Evolutionary conservation across 169 alveolate genomes (phyloP).

Genomic region (Babesia ovis): DNA sequence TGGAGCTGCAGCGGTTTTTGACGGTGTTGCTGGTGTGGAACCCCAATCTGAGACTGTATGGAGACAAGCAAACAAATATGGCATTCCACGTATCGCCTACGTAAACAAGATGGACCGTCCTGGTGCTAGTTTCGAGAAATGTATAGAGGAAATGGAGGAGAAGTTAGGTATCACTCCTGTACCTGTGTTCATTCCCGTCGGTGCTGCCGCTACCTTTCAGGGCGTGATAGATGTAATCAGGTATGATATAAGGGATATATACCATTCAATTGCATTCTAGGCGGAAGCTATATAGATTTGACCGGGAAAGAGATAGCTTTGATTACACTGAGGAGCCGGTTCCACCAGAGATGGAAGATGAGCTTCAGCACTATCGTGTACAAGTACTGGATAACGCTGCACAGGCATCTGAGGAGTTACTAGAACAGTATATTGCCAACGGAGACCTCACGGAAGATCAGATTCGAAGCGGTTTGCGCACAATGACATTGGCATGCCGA

Average conservation of each 20-base stretch:
- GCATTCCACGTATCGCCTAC: slow-evolving; percentile 89
- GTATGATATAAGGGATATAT: slow-evolving; percentile 54
- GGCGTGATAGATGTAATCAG: slow-evolving; percentile 87
- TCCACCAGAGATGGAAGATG: slow-evolving; percentile 58
- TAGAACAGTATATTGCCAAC: slow-evolving; percentile 82
- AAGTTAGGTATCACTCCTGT: slow-evolving; percentile 86
- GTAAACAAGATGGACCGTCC: slow-evolving; percentile 93
- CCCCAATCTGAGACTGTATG: slow-evolving; percentile 94
- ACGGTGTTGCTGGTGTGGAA: slow-evolving; percentile 95
- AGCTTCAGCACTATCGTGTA: slow-evolving; percentile 62
- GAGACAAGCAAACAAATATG: slow-evolving; percentile 81
- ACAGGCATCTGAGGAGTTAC: slow-evolving; percentile 84
- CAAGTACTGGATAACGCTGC: slow-evolving; percentile 80
- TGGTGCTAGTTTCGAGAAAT: slow-evolving; percentile 87
- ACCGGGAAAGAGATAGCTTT: slow-evolving; percentile 48
- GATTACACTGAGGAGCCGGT: slow-evolving; percentile 37
- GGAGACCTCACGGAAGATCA: slow-evolving; percentile 70
- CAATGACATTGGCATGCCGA: slow-evolving; percentile 70
- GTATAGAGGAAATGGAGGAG: slow-evolving; percentile 82
- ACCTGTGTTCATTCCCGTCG: slow-evolving; percentile 88
- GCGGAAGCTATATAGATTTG: slow-evolving; percentile 61
- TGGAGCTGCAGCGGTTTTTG: slow-evolving; percentile 96
- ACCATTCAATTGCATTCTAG: slow-evolving; percentile 14
- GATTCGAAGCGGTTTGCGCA: slow-evolving; percentile 78
- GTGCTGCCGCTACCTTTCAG: slow-evolving; percentile 80